Percentiles rank a stretch among this genome's conserved stretches.
Conservation (phyloP, 148 eudicot species). For the Selenicereus undatus region DNA sequence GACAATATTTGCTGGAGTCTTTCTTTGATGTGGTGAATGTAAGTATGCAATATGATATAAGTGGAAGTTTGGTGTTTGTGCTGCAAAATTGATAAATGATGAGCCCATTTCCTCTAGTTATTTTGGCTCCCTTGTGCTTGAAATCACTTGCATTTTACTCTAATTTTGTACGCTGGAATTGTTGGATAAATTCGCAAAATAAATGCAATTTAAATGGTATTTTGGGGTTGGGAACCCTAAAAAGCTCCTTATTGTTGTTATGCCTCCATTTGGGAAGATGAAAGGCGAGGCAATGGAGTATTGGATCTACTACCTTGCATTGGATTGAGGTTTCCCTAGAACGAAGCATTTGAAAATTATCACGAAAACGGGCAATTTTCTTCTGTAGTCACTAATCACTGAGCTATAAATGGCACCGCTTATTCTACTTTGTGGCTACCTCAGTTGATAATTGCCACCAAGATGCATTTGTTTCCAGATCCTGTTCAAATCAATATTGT, state of each 20-base stretch:
- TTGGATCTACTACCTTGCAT: not conserved
- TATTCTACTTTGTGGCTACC: not conserved
- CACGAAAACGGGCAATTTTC: not conserved
- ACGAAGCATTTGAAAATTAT: not conserved
- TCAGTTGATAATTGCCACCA: not conserved
- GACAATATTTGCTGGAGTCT: not conserved
- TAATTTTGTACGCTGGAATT: not conserved
- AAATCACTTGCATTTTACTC: not conserved
- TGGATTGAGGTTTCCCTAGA: not conserved
- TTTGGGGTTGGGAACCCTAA: not conserved
- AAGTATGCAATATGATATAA: too few species aligned
- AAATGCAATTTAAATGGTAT: not conserved
- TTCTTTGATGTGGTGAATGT: too few species aligned
- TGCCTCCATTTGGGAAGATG: not conserved
- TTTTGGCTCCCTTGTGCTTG: not conserved
- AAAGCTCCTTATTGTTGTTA: not conserved
- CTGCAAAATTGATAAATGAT: too few species aligned
- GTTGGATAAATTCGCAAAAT: not conserved
- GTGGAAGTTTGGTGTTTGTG: too few species aligned
- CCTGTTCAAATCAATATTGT: not conserved
- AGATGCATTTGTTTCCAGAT: not conserved
- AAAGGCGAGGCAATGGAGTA: not conserved
- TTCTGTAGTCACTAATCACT: not conserved
- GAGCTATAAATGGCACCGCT: not conserved
- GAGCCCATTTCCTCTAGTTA: too few species aligned